Base-by-base conservation (phyloP, 1,139 yeast species). In the Protomyces inouyei region DNA sequence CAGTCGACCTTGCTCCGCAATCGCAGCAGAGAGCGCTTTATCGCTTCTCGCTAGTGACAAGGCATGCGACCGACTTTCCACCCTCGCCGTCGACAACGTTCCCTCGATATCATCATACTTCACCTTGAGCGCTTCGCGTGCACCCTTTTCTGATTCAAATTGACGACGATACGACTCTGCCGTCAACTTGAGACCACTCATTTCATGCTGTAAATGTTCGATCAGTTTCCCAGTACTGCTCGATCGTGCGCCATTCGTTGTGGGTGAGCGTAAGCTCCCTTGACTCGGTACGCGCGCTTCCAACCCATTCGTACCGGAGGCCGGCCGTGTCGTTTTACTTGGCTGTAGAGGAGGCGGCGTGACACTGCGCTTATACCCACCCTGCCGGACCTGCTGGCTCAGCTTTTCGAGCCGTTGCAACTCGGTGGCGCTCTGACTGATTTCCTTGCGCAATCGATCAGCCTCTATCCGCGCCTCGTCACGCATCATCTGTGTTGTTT, bases 181-280 rank as follows among this genome's bases (percentile, higher is more conserved):
- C 4, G 60, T 21, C 38, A 59, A 16, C 54, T 55, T 59, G 37
- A 64, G 40, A 36, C 40, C 23, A 37, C 60, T 64, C 21, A 64
- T 53, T 48, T 64, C 66, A 9, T 51, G 52, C 54, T 64, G 66
- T n/a, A 64, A 14, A n/a, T 57, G 60, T 18, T 64, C 66, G 38
- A 64, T 60, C 12, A 64, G 52, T n/a, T 51, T 53, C 18, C 64
- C 60, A 3, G 66, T 64, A 4, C 53, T 25, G 46, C 54, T 38
- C 16, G 57, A 52, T 12, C 59, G 52, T 51, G 14, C 28, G 21
- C 54, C 54, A 9, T n/a, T 23, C 18, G 54, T 9, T 10, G 16
- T n/a, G 37, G 37, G 54, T n/a, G 37, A 8, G 5, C 35, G 32
- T 12, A 25, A 18, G 18, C 37, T 38, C 16, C 48, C 35, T 12